phyloP scores from a whole-genome alignment of 768 basidiomycete species.

The Pleurotus ostreatus region DNA sequence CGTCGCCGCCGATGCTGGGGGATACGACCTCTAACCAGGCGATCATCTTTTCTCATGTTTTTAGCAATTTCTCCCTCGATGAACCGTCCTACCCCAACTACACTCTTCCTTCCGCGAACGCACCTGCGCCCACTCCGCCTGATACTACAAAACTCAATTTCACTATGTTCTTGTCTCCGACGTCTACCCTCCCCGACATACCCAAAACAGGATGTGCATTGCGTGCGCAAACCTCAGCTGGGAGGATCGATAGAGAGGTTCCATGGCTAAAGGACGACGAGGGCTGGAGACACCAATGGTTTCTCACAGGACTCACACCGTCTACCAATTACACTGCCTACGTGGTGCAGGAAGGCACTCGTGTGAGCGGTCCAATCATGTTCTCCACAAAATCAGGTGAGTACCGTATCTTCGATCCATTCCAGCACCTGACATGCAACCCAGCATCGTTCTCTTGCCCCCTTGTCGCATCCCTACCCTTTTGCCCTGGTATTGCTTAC shows the following conservation, averaged over 20 bases:
- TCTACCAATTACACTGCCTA: constrained; percentile 80
- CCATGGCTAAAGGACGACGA: constrained; percentile 52
- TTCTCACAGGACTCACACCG: constrained; percentile 53
- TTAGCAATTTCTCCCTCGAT: constrained; percentile 23
- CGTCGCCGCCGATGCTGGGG: constrained; percentile 52
- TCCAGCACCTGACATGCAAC: neutral
- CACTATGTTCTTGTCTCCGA: constrained; percentile 53
- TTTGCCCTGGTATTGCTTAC: constrained; percentile 69
- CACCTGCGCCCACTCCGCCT: constrained; percentile 37
- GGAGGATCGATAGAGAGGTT: constrained; percentile 37
- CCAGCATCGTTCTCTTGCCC: constrained; percentile 66
- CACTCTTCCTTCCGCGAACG: constrained; percentile 58
- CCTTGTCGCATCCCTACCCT: constrained; percentile 66
- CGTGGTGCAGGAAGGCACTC: constrained; percentile 49
- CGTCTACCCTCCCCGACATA: constrained; percentile 37
- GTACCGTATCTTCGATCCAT: constrained; percentile 15
- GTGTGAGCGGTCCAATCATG: constrained; percentile 64
- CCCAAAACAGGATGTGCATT: constrained; percentile 62
- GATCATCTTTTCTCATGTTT: constrained; percentile 65
- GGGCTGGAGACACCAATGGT: constrained; percentile 71
- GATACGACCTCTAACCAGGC: constrained; percentile 75
- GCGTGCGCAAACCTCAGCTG: constrained; percentile 30
- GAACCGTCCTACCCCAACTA: constrained; percentile 64
- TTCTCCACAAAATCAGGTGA: constrained; percentile 74
- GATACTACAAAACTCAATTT: constrained; percentile 38